Evolutionary conservation across 306 rosid genomes (phyloP), one percentile per base, ranked within the genome.

Genomic region (Acacia confusa): DNA sequence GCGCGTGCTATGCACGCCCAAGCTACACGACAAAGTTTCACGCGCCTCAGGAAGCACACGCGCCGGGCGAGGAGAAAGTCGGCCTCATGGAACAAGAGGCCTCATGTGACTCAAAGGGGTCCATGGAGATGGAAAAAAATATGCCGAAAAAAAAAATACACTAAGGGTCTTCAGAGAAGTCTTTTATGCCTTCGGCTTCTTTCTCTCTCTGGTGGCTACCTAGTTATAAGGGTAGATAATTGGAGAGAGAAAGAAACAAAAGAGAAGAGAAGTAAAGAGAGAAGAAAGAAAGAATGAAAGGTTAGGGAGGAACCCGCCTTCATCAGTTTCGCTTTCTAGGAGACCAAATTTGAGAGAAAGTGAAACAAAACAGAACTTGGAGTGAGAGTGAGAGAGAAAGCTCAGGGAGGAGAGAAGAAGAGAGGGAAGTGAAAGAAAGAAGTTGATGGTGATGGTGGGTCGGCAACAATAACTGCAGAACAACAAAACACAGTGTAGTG

Each of bases 171-270:
- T 74, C 67, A 81, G 87, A 89, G 36, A 88, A 90, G 86, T 86
- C 89, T 89, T 90, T 84, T 89, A 85, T 86, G 82, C 84, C 11
- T 34, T 0, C 17, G 7, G 20, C 40, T 63, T 13, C 36, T 60
- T 30, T 34, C 63, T 30, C 36, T 28, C 19, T 47, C 38, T 28
- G 53, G 78, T 38, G 75, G 77, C 25, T 74, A 47, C 25, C 28
- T 76, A 67, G 55, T 84, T 81, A 71, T 71, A 58, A 78, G 57
- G 64, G 43, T 84, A 82, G 87, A 88, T 93, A 79, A 91, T 93
- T 92, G 89, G 93, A 82, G 98, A 87, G 94, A 92, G 92, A 86
- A 17, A 63, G 79, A 40, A 66, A 11, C 0, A 16, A 0, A 14
- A 83, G 22, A 77, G 5, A 15, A 83, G 24, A 79, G 52, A 47